Evolutionary conservation across 208 protist genomes (phyloP).

Genomic region (Plasmodiophora brassicae): DNA sequence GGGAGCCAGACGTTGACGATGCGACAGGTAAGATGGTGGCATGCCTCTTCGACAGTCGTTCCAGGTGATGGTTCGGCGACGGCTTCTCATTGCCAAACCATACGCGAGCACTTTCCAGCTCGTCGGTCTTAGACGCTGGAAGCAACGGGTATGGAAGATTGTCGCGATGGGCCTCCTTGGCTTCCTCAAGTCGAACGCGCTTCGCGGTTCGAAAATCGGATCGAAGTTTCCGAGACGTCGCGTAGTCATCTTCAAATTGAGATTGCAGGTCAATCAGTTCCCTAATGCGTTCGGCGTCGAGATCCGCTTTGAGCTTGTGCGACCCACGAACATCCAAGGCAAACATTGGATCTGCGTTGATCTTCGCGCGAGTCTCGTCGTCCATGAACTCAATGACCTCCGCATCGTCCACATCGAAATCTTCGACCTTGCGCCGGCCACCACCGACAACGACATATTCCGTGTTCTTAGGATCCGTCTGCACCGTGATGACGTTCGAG

Average conservation of each 20-base stretch:
- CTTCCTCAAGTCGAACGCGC: neutral
- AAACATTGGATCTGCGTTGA: constrained; percentile 40
- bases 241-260: constrained; percentile 32
- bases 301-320: constrained; percentile 19
- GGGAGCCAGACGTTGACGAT: too few relatives aligned
- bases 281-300: neutral
- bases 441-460: constrained; percentile 41
- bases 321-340: constrained; percentile 4
- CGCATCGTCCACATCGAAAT: constrained; percentile 43
- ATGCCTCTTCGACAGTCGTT: too few relatives aligned
- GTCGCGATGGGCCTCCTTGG: neutral
- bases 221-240: neutral
- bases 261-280: neutral
- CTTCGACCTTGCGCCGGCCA: constrained; percentile 36
- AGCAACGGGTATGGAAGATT: neutral
- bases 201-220: constrained; percentile 19
- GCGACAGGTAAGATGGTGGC: too few relatives aligned
- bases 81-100: constrained; percentile 18
- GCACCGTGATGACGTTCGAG: constrained; percentile 44
- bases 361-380: constrained; percentile 35
- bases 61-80: too few relatives aligned
- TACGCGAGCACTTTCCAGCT: neutral
- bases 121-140: neutral
- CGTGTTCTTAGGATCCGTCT: constrained; percentile 53
- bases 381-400: constrained; percentile 38